Evolutionary conservation across 176 grass and related monocot genomes (phyloP), one percentile per base, ranked within the genome.

Genomic region (Hsuehochloa calcarea): DNA sequence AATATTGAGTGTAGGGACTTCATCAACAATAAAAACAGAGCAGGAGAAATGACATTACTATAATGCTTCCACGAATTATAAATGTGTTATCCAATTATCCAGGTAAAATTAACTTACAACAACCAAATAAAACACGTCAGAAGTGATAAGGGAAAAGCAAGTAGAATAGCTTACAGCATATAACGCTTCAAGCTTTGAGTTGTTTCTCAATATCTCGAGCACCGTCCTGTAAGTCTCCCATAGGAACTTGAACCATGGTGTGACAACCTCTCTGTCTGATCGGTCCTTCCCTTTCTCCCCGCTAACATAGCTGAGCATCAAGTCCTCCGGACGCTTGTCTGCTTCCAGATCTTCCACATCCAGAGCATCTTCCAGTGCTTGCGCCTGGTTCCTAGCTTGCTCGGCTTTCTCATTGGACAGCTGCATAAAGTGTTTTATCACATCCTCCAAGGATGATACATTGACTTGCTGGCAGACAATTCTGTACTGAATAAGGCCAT

Each of bases 391-490:
- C 50, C 82, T 90, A 56, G 93, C 96, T 85, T 96, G 91, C 80
- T 99, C 93, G 0, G 93, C 96, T 64, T 78, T 93, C 81, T 99
- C 91, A 19, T 92, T 92, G 64, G 91, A 90, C 76, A 99, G 90
- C 17, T 92, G 91, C 93, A 99, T 96, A 80, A 99, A 99, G 85
- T 99, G 84, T 69, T 99, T 99, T 80, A 99, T 99, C 10, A 99
- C 91, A 79, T 99, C 96, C 56, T 99, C 96, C 77, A 99, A 59
- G 50, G 93, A 99, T 66, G 89, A 90, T 59, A 99, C 93, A 6
- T 96, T 99, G 41, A 99, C 93, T 95, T 99, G 93, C 82, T 99
- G 96, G 71, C 96, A 99, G 41, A 96, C 90, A 84, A 94, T 99
- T 50, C 93, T 90, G 67, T 99, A 99, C 72, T 99, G 93, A 39